These are phyloP conservation scores for Penicillium lagena DNA, from an alignment of 495 filamentous ascomycete species.

Conservation along the genomic window DNA sequence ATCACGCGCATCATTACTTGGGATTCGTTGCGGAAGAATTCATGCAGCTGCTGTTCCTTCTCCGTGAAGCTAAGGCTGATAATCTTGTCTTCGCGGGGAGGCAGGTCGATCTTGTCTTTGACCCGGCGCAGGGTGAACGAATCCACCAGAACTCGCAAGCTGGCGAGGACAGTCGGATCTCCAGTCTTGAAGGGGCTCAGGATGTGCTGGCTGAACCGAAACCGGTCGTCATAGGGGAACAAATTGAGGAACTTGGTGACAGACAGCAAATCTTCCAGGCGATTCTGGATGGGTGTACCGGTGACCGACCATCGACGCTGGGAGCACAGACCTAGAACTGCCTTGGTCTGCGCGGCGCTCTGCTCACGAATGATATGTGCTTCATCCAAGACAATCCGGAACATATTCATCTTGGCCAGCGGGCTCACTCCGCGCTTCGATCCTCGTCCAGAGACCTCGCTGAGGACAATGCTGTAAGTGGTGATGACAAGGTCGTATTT, in stretches of 20 bases:
- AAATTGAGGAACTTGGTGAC: conserved; percentile 86
- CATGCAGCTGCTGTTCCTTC: conserved; percentile 48
- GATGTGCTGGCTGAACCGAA: conserved; percentile 70
- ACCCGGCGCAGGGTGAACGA: conserved; percentile 86
- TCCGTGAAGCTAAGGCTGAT: conserved; percentile 53
- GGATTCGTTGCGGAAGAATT: conserved; percentile 57
- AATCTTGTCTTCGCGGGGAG: conserved; percentile 64
- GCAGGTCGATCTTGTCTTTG: conserved; percentile 85
- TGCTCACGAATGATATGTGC: conserved; percentile 91
- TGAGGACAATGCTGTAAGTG: conserved; percentile 82
- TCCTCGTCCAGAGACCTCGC: conserved; percentile 59
- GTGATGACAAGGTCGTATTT: conserved; percentile 81
- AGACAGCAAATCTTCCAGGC: conserved; percentile 82
- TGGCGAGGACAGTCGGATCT: conserved; percentile 73
- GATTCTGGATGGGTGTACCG: conserved; percentile 86
- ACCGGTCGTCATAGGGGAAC: conserved; percentile 75
- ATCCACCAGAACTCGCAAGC: conserved; percentile 85
- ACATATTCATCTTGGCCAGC: conserved; percentile 74
- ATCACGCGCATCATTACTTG: conserved; percentile 55
- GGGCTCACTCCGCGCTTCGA: conserved; percentile 58
- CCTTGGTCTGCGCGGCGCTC: conserved; percentile 69
- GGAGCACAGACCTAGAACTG: conserved; percentile 74
- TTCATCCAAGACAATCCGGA: conserved; percentile 93
- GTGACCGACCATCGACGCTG: conserved; percentile 92
- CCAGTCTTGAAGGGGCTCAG: conserved; percentile 70